A percentile compares a stretch with the other conserved stretches of the same genome.
Evolutionary conservation across 108 stramenopile species (phyloP).

Genomic region (Epipyxis sp.): DNA sequence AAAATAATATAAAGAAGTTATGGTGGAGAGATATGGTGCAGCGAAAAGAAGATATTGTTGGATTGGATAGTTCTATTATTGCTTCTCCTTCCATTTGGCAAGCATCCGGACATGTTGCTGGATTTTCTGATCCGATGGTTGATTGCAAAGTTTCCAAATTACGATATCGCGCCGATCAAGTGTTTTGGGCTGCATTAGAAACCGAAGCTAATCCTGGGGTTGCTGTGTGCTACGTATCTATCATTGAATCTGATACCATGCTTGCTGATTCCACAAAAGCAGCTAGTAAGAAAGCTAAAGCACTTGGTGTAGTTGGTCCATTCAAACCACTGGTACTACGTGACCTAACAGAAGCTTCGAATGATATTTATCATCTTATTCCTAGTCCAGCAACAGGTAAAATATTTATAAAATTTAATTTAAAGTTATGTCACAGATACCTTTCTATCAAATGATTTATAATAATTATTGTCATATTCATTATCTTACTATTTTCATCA

Average conservation of each 20-base stretch:
- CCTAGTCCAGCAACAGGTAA: conserved; percentile 82
- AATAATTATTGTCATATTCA: no score
- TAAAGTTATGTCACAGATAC: no score
- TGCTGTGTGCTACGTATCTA: conserved; percentile 72
- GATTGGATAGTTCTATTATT: conserved; percentile 86
- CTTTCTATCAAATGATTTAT: no score
- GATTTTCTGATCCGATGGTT: conserved; percentile 95
- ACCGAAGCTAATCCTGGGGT: conserved; percentile 37
- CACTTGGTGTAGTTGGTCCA: conserved; percentile 33
- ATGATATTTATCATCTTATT: conserved; percentile 71
- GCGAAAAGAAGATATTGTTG: conserved; percentile 79
- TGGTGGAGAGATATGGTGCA: conserved; percentile 93
- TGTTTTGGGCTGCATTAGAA: conserved; percentile 70
- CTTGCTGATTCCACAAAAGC: conserved; percentile 68
- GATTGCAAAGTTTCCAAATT: conserved; percentile 90
- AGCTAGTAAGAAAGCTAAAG: conserved; percentile 58
- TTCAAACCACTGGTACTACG: conserved; percentile 61
- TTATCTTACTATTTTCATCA: no score
- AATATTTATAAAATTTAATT: no score
- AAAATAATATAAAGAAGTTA: conserved; percentile 65
- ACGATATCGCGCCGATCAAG: conserved; percentile 89
- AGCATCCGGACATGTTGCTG: conserved; percentile 88
- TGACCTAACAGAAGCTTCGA: conserved; percentile 70
- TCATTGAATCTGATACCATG: conserved; percentile 81
- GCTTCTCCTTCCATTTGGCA: conserved; percentile 89